Base-by-base conservation (phyloP, 2,329 filamentous ascomycete genomes). In the Penicillium sp. region DNA sequence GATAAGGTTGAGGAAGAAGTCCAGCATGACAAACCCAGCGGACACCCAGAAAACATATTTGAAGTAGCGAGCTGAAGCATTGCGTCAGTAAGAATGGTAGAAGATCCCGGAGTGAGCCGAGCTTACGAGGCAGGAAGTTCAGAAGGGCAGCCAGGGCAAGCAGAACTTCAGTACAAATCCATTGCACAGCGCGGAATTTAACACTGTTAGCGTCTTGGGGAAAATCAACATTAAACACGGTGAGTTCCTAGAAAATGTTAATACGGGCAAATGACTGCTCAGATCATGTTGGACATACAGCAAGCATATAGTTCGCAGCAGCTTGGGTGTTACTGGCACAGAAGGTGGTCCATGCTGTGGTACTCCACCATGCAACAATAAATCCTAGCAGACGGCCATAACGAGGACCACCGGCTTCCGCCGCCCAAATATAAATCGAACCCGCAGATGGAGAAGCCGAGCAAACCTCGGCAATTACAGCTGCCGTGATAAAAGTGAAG, bases 361-460 rank as follows among this genome's bases (percentile, higher is more conserved):
- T 85, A 63, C 81, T 83, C 84, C 84, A 86, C 84, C 83, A 86
- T 0, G 84, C 84, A n/a, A 85, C 84, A n/a, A 85, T 71, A 66
- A 84, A 85, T 19, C 83, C 83, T 53, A 85, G 78, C 0, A 86
- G 72, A 27, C 83, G 71, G n/a, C 83, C 83, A 61, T 76, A 85
- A 22, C 76, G 76, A 26, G 78, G 81, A 5, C 83, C 83, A 44
- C 83, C 83, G 19, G 83, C 76, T 62, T 85, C 83, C 42, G 83
- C 83, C n/a, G 83, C 83, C 83, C 83, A 85, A 19, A 86, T 77
- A 59, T 85, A 86, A 65, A 86, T 86, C 2, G 82, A 84, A 0
- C 83, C 83, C 13, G 83, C 83, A 2, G 83, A 79, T 0, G 83
- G 83, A 3, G 84, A 79, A 3, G 83, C 83, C 22, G 83, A 85